Evolutionary conservation across 2,329 filamentous ascomycete genomes (phyloP).

Genomic region (Fonsecaea erecta): DNA sequence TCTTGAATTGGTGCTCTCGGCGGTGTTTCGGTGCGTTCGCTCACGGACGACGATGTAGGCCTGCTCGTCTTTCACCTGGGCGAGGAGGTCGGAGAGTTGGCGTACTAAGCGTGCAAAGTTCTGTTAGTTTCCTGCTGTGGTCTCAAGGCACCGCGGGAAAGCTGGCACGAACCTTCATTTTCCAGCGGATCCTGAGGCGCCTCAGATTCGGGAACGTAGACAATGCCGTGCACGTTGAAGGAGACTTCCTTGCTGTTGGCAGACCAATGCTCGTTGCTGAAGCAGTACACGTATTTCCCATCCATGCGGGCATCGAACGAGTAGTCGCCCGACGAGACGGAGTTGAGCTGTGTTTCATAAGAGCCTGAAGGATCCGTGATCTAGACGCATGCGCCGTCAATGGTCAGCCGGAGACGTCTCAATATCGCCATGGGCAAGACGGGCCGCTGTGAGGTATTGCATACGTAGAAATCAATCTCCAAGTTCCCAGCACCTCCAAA

Average conservation of each 20-base stretch:
- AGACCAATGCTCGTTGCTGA: conserved; percentile 98
- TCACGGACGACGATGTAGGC: conserved; percentile 94
- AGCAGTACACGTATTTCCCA: conserved; percentile 94
- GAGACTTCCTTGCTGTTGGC: conserved; percentile 96
- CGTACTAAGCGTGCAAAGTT: conserved; percentile 67
- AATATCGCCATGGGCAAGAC: not conserved
- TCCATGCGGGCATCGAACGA: conserved; percentile 84
- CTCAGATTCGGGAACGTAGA: conserved; percentile 91
- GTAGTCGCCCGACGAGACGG: conserved; percentile 87
- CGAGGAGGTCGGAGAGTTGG: conserved; percentile 79
- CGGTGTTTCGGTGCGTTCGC: conserved; percentile 95
- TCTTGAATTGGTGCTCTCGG: conserved; percentile 94
- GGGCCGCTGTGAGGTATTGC: conserved; percentile 38
- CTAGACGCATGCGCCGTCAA: conserved; percentile 46
- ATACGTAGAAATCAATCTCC: conserved; percentile 97
- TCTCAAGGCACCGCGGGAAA: not conserved
- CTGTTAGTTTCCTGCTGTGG: conserved; percentile 3
- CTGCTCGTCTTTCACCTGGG: conserved; percentile 96
- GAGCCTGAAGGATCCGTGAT: conserved; percentile 78
- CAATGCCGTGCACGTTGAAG: conserved; percentile 98
- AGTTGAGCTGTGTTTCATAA: conserved; percentile 79
- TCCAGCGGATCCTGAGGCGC: conserved; percentile 85
- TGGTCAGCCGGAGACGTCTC: not conserved
- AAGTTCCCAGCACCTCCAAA: conserved; percentile 93
- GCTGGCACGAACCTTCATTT: conserved; percentile 68